Evolutionary conservation across 2,329 filamentous ascomycete genomes (phyloP).

Genomic region (Cercospora janseana): DNA sequence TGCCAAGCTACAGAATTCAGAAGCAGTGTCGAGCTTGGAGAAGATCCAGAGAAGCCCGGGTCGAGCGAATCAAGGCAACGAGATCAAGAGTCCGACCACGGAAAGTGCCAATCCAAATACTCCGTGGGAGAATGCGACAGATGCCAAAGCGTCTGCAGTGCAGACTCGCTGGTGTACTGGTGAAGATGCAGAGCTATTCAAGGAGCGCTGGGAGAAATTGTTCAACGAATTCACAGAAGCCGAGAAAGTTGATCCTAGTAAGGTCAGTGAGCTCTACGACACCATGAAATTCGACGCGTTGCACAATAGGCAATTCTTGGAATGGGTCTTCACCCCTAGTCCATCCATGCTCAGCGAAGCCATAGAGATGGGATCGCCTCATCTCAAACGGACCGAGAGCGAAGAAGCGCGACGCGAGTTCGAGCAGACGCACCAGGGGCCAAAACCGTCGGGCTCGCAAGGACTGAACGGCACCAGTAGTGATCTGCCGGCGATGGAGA

Average conservation of each 20-base stretch:
- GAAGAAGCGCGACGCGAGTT: conserved; percentile 36
- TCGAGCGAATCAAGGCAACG: conserved; percentile 42
- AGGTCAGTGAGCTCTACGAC: conserved; percentile 97
- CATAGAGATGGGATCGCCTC: conserved; percentile 25
- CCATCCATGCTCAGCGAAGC: conserved; percentile 71
- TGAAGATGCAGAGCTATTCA: conserved; percentile 91
- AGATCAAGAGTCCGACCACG: conserved; percentile 8
- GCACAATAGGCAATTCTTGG: conserved; percentile 92
- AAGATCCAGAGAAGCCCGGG: conserved; percentile 51
- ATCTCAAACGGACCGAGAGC: conserved; percentile 35
- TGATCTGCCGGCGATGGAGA: conserved; percentile 16
- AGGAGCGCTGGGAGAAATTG: conserved; percentile 96
- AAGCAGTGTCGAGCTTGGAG: conserved; percentile 59
- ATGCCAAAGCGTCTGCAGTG: conserved; percentile 49
- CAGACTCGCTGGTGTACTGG: conserved; percentile 95
- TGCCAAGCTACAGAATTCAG: conserved; percentile 64
- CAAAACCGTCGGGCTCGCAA: conserved; percentile 25
- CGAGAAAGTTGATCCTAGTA: conserved; percentile 97
- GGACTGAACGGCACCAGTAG: conserved; percentile 5
- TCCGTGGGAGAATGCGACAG: conserved; percentile 36
- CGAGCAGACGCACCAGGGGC: conserved; percentile 34
- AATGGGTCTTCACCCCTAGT: conserved; percentile 94
- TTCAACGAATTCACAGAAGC: conserved; percentile 95
- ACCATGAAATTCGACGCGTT: conserved; percentile 99
- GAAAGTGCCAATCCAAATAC: background rate